phyloP scores from a whole-genome alignment of 2,329 filamentous ascomycete genomes.

The Daldinia sp. region DNA sequence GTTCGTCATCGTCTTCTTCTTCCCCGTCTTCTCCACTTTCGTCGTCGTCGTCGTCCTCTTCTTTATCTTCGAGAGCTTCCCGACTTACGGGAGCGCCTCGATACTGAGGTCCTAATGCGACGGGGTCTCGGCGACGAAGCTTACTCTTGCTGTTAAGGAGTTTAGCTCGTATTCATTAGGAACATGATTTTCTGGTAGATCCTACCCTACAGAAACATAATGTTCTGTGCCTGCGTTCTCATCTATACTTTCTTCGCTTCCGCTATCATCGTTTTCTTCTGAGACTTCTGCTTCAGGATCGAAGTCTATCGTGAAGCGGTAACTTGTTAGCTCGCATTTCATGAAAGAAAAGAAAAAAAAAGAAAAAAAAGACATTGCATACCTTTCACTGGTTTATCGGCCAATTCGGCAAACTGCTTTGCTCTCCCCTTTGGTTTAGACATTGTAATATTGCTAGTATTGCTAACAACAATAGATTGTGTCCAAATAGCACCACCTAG shows the following conservation, averaged over 20 bases:
- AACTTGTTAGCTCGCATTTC: slow-evolving; percentile 25
- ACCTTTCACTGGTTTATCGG: slow-evolving; percentile 71
- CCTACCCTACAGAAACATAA: slow-evolving; percentile 78
- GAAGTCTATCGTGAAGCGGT: slow-evolving; percentile 66
- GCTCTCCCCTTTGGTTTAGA: slow-evolving; percentile 61
- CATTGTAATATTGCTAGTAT: slow-evolving; percentile 57
- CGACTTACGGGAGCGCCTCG: slow-evolving; percentile 79
- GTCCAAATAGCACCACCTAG: no score
- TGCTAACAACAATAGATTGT: not conserved
- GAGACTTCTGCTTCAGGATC: slow-evolving; percentile 77
- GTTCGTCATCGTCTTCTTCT: slow-evolving; percentile 47
- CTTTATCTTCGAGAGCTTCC: slow-evolving; percentile 58
- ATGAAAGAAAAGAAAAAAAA: not conserved
- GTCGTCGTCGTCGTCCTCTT: slow-evolving; percentile 41
- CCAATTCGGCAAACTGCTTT: slow-evolving; percentile 68
- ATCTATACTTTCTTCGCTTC: slow-evolving; percentile 59
- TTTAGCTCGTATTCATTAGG: slow-evolving; percentile 29
- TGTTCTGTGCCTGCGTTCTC: slow-evolving; percentile 79
- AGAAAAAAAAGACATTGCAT: slow-evolving; percentile 24
- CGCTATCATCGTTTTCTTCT: slow-evolving; percentile 62
- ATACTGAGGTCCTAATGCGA: slow-evolving; percentile 80
- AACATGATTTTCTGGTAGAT: not conserved
- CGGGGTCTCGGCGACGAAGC: slow-evolving; percentile 74
- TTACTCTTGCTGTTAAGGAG: slow-evolving; percentile 74
- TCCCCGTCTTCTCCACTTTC: slow-evolving; percentile 51